Base-by-base conservation (phyloP, 129 eudicot species). In the Tanacetum coccineum region DNA sequence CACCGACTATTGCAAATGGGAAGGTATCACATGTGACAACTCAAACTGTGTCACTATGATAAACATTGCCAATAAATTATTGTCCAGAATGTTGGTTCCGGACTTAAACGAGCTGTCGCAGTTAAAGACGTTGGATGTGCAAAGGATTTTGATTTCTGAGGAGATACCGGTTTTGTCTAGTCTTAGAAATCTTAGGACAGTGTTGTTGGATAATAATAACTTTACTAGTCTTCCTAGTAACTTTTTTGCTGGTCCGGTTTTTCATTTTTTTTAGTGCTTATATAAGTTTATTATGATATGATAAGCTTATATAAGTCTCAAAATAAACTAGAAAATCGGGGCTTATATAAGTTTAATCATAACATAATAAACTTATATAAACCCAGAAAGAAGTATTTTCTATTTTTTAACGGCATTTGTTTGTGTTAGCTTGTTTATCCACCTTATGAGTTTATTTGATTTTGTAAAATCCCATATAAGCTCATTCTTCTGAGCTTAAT, bases 1-100 rank as follows among this genome's bases (percentile, higher is more conserved):
- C 3, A 13, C 62, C 25, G 52, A 76, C 21, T 82, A 66, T 68
- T 90, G 97, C 67, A 40, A 72, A 25, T 90, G 97, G 97, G 52
- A 52, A 9, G 92, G 89, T 46, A 75, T 90, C 18, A n/a, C 58
- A 0, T 88, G 96, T 22, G 84, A 83, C 11, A 28, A 75, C 12
- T 70, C 87, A 25, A 73, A 55, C 32, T 66, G 61, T 2, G 89
- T 88, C 19, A 76, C 66, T 58, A 40, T 74, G 66, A 88, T 88
- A 8, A 74, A 69, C 66, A 76, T 85, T 42, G 28, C 80, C 3
- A 71, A 79, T 4, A 70, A 76, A 69, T 59, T 78, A 18, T 78
- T 90, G 39, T 19, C 85, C 15, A 92, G 97, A 10, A 44, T 45
- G 20, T 30, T 90, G 3, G 85, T 87, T 3, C 13, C 87, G 0